A percentile compares a stretch with the other conserved stretches of the same genome.
phyloP scores from a whole-genome alignment of 768 basidiomycete genomes.

The Lyophyllum atratum region DNA sequence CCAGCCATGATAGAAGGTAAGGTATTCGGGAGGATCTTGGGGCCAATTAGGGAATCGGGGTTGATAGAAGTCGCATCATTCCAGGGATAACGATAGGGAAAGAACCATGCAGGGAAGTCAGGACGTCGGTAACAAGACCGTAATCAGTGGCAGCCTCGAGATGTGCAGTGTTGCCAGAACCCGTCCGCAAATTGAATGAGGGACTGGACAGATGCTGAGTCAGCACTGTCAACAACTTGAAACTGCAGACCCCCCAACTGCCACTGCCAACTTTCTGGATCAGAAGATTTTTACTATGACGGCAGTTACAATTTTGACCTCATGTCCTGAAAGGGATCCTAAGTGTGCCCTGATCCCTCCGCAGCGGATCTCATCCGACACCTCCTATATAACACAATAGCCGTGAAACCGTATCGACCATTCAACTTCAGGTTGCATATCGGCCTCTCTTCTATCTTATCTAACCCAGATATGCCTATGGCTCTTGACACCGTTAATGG shows the following conservation, averaged over 20 bases:
- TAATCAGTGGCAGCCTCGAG: not conserved
- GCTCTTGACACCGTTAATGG: conserved; percentile 27
- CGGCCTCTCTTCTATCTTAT: not conserved
- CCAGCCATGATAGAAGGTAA: not conserved
- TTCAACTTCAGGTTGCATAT: not conserved
- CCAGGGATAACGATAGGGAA: not conserved
- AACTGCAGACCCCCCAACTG: not conserved
- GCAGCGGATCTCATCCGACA: conserved; percentile 17
- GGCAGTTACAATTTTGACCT: not conserved
- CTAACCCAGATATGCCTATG: conserved; percentile 18
- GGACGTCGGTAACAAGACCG: not conserved
- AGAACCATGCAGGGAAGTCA: conserved; percentile 7
- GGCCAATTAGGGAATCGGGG: conserved; percentile 7
- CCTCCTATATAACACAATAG: conserved; percentile 17
- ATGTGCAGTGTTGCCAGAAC: not conserved
- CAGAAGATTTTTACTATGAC: conserved; percentile 3
- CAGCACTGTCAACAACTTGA: not conserved
- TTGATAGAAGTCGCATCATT: conserved; percentile 9
- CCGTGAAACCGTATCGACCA: conserved; percentile 9
- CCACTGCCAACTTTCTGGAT: not conserved
- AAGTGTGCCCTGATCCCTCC: conserved; percentile 5
- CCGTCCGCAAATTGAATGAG: not conserved
- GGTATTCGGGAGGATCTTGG: conserved; percentile 18
- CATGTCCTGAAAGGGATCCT: not conserved
- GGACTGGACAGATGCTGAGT: not conserved